Evolutionary conservation across 2,329 filamentous ascomycete genomes (phyloP).

Genomic region (Fusarium xyrophilum): DNA sequence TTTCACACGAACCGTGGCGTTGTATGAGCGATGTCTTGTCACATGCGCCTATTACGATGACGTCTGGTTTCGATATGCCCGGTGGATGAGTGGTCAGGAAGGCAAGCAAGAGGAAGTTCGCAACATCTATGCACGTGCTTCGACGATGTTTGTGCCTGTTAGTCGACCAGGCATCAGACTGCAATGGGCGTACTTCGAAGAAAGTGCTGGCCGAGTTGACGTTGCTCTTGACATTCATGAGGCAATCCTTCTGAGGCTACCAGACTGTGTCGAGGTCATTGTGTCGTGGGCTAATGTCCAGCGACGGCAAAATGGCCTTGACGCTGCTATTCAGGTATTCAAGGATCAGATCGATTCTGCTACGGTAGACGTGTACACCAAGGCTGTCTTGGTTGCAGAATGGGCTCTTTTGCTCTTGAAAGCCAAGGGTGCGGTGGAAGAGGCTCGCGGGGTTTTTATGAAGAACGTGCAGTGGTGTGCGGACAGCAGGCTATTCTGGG

Average conservation of each 20-base stretch:
- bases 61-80: constrained; percentile 95
- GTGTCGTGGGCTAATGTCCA: constrained; percentile 86
- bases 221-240: constrained; percentile 85
- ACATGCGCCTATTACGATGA: constrained; percentile 96
- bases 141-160: constrained; percentile 85
- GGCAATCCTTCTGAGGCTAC: constrained; percentile 76
- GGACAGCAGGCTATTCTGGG: constrained; percentile 89
- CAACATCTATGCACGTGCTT: constrained; percentile 88
- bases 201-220: constrained; percentile 77
- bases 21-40: constrained; percentile 94
- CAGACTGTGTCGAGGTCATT: constrained; percentile 86
- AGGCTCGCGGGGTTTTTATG: constrained; percentile 82
- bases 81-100: constrained; percentile 87
- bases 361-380: constrained; percentile 76
- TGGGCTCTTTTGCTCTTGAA: constrained; percentile 91
- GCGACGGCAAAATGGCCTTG: constrained; percentile 81
- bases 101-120: constrained; percentile 88
- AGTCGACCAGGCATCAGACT: constrained; percentile 83
- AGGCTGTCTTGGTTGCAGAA: constrained; percentile 85
- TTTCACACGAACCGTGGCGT: constrained; percentile 74
- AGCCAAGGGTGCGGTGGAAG: constrained; percentile 78
- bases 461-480: constrained; percentile 84
- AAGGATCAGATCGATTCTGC: constrained; percentile 80
- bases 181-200: constrained; percentile 94
- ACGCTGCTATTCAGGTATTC: constrained; percentile 83